Base-by-base conservation (phyloP, 140 eudicot genomes). In the Senecio squalidus region DNA sequence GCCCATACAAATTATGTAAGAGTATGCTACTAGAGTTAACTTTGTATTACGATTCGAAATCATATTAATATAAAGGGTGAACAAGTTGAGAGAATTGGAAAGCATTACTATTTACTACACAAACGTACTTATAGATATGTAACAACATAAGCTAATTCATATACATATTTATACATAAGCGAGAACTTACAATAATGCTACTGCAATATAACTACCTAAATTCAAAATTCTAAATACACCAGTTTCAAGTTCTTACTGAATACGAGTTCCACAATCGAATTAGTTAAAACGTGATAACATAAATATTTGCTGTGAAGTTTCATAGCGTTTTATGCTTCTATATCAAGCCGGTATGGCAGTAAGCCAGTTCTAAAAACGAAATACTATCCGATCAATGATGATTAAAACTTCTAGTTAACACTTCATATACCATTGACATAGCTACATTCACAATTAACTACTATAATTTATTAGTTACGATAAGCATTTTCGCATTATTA, bases 361-460 rank as follows among this genome's bases (percentile, higher is more conserved):
- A n/a, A n/a, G n/a, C n/a, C n/a, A n/a, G n/a, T n/a, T n/a, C n/a
- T n/a, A n/a, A n/a, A n/a, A n/a, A n/a, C n/a, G n/a, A n/a, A n/a
- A n/a, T n/a, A n/a, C n/a, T n/a, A n/a, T n/a, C n/a, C n/a, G n/a
- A n/a, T n/a, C n/a, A n/a, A n/a, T n/a, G n/a, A n/a, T n/a, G n/a
- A n/a, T n/a, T n/a, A n/a, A n/a, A n/a, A n/a, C n/a, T n/a, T n/a
- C n/a, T n/a, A n/a, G n/a, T n/a, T n/a, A n/a, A n/a, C n/a, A n/a
- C n/a, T n/a, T n/a, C n/a, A n/a, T n/a, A 21, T 2, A 16, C 28
- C 63, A 66, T 26, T 56, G 38, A 14, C 21, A 16, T 55, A 67
- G 15, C 11, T 45, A 24, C 43, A 50, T n/a, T 14, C 16, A 25
- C 20, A 11, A 59, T 49, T 33, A 40, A 59, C 22, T 18, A 49